phyloP scores from a whole-genome alignment of 208 protist species.

The Trypanosoma avium region DNA sequence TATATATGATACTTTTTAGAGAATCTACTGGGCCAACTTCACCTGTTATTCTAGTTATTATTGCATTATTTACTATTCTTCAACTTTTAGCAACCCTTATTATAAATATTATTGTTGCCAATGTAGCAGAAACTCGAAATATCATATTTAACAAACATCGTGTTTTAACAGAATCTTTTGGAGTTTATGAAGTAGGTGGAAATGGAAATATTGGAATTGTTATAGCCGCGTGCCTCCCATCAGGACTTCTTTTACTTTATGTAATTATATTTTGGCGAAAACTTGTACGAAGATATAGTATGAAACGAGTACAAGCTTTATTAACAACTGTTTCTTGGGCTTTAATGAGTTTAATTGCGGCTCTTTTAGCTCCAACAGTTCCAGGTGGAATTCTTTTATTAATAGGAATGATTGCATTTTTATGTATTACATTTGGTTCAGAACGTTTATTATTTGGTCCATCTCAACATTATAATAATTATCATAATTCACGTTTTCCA shows the following conservation, averaged over 20 bases:
- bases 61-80: constrained; percentile 13
- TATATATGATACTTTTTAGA: constrained; percentile 13
- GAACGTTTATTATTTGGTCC: constrained; percentile 4
- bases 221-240: constrained; percentile 16
- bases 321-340: constrained; percentile 17
- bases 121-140: not conserved
- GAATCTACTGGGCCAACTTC: not conserved
- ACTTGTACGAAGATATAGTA: constrained; percentile 7
- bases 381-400: constrained; percentile 10
- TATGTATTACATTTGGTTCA: constrained; percentile 2
- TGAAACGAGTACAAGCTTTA: constrained; percentile 8
- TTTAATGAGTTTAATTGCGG: constrained; percentile 11
- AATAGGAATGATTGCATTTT: constrained; percentile 16
- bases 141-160: constrained; percentile 17
- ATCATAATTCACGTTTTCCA: not conserved
- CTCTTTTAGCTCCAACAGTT: constrained; percentile 17
- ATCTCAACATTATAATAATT: too few relatives aligned
- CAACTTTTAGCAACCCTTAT: constrained; percentile 20
- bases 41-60: constrained; percentile 6
- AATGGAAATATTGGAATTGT: constrained; percentile 8
- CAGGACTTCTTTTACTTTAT: constrained; percentile 22
- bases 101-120: constrained; percentile 19
- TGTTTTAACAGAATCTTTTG: constrained; percentile 14
- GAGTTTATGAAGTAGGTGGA: constrained; percentile 17
- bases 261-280: constrained; percentile 11